Evolutionary conservation across 495 filamentous ascomycete species (phyloP), one percentile per base, ranked within the genome.

Genomic region (Penicillium simplicissimum): DNA sequence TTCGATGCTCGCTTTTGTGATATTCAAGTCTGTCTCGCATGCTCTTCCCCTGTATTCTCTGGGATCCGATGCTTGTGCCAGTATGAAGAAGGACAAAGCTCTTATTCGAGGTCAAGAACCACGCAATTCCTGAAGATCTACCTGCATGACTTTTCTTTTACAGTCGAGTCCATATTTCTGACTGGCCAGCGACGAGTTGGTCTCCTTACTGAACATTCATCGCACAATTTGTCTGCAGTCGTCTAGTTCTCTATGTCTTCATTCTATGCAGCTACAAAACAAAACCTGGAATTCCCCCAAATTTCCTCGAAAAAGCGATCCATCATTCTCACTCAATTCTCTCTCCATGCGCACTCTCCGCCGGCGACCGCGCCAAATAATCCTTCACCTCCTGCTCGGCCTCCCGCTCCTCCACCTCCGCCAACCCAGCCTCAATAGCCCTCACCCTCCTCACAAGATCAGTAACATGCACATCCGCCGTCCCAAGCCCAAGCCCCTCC

Each of bases 381-480:
- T 63, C 71, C 51, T 64, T 61, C 14, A 79, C 66, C 54, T 78
- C 74, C 25, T 67, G 63, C 68, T 76, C 71, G 10, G 79, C 77
- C 63, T 73, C 71, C 52, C 57, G 60, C 55, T 79, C 78, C 53
- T 76, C 77, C 19, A 35, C 56, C 40, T 67, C 68, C 11, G 58
- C 71, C 52, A 70, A 61, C 1, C 59, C 72, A 40, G 66, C 63
- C 62, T 79, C 73, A 56, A 83, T 73, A 4, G 66, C 66, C 66
- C 75, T 81, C 13, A 84, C 79, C 52, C 78, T 70, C 33, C 57
- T 64, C 21, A 81, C 81, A 64, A 84, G 65, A 68, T 83, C 81
- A 8, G 74, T 78, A 31, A 99, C 85, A 82, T 99, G 94, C 57
- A 81, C 84, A 80, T 99, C 96, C 10, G 87, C 90, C 67, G 86